Conservation (phyloP, 306 rosid genomes). For the Urtica urens region DNA sequence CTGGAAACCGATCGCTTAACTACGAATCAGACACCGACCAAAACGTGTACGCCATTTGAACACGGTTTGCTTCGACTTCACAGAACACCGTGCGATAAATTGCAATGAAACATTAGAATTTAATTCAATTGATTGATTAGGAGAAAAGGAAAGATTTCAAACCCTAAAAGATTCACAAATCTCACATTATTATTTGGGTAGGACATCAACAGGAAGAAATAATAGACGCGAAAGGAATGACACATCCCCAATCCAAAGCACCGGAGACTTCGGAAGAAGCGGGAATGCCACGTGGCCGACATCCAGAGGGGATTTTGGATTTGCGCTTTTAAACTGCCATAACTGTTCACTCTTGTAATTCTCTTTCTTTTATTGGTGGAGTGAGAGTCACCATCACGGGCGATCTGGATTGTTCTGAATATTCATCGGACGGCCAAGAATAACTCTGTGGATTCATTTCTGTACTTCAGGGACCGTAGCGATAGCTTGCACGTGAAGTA, state of each 20-base stretch:
- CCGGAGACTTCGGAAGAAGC: conserved; percentile 15
- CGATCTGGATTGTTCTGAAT: too few species aligned
- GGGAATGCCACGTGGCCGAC: conserved; percentile 39
- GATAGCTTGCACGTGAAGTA: too few species aligned
- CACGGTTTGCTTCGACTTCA: conserved; percentile 46
- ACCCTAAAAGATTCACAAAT: conserved; percentile 16
- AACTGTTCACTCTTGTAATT: too few species aligned
- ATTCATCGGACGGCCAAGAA: too few species aligned
- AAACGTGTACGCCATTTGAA: conserved; percentile 29
- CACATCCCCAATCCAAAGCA: not conserved
- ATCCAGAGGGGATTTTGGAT: not conserved
- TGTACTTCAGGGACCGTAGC: too few species aligned
- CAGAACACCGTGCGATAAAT: conserved; percentile 15
- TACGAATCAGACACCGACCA: conserved; percentile 11
- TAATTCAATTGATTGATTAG: not conserved
- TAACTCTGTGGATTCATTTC: too few species aligned
- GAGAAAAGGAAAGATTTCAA: conserved; percentile 12
- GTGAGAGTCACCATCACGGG: too few species aligned
- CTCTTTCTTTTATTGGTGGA: too few species aligned
- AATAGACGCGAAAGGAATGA: not conserved
- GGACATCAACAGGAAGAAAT: not conserved
- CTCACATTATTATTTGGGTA: not conserved
- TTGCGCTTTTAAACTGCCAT: not conserved
- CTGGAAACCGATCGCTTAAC: conserved; percentile 10
- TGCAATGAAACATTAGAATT: not conserved